Percentiles rank a stretch among this genome's conserved stretches.
These are phyloP conservation scores for Zasmidium cellare DNA, from an alignment of 2,329 filamentous ascomycete genomes.

Conservation along the genomic window DNA sequence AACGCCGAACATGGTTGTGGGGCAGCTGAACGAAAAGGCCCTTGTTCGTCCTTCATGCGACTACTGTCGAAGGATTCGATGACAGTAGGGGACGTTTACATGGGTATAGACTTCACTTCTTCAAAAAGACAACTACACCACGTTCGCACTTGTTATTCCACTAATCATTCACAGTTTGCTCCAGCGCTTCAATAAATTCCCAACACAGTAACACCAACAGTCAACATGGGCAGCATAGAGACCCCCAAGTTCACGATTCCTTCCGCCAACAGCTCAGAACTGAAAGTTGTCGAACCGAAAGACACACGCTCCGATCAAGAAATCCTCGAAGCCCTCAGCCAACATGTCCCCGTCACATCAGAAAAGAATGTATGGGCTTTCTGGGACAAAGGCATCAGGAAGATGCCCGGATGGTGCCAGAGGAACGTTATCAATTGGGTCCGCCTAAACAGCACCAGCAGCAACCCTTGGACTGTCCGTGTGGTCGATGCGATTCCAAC, in stretches of 20 bases:
- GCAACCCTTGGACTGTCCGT: conserved; percentile 42
- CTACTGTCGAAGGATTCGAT: not conserved
- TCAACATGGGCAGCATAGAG: not conserved
- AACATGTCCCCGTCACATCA: conserved; percentile 32
- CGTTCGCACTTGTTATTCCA: no score
- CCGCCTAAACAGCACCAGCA: conserved; percentile 33
- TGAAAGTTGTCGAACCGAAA: not conserved
- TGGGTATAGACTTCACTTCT: not conserved
- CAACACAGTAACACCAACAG: not conserved
- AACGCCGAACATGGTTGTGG: not conserved
- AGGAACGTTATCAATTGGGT: conserved; percentile 46
- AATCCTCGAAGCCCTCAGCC: conserved; percentile 6
- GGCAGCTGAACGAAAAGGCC: not conserved
- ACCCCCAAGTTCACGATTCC: conserved; percentile 2
- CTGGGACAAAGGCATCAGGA: conserved; percentile 39
- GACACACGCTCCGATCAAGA: conserved; percentile 7
- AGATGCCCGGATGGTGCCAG: conserved; percentile 39
- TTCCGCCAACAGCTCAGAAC: not conserved
- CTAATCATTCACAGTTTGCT: no score
- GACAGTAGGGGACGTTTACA: not conserved
- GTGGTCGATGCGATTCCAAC: conserved; percentile 40
- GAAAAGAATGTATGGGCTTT: conserved; percentile 46
- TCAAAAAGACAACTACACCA: no score
- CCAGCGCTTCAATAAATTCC: no score
- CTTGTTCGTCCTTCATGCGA: not conserved